phyloP scores from a whole-genome alignment of 768 basidiomycete genomes.

The Podaxis sp. region DNA sequence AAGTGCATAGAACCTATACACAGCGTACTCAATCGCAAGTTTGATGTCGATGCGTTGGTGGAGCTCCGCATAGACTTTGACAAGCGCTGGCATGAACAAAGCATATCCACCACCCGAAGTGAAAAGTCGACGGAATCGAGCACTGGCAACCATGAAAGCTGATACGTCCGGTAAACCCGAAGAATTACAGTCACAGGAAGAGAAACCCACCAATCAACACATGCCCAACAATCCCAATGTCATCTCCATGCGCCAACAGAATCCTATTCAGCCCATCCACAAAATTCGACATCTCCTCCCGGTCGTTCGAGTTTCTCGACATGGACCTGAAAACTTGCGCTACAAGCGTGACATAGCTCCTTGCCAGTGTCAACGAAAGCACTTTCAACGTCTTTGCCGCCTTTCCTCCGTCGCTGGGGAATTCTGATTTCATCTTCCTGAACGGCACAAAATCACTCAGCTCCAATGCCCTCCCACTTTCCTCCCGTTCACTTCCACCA shows the following conservation, averaged over 20 bases:
- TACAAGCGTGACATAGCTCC: constrained; percentile 68
- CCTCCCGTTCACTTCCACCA: constrained; percentile 22
- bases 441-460: constrained; percentile 48
- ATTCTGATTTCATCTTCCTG: constrained; percentile 20
- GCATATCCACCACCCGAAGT: constrained; percentile 70
- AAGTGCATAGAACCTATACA: constrained; percentile 70
- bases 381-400: constrained; percentile 27
- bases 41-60: constrained; percentile 57
- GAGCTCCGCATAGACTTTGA: constrained; percentile 70
- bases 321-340: constrained; percentile 73
- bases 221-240: constrained; percentile 76
- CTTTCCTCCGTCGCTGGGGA: constrained; percentile 12
- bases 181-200: background rate
- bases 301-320: constrained; percentile 69
- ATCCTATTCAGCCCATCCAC: constrained; percentile 74
- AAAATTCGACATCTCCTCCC: constrained; percentile 62
- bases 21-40: constrained; percentile 67
- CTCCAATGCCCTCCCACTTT: constrained; percentile 32
- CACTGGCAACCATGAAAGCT: constrained; percentile 76
- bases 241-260: constrained; percentile 65
- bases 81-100: constrained; percentile 70
- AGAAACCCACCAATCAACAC: constrained; percentile 61
- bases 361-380: constrained; percentile 61
- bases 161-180: background rate
- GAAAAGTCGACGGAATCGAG: constrained; percentile 76